phyloP scores from a whole-genome alignment of 495 filamentous ascomycete species.

The Tuber magnatum region DNA sequence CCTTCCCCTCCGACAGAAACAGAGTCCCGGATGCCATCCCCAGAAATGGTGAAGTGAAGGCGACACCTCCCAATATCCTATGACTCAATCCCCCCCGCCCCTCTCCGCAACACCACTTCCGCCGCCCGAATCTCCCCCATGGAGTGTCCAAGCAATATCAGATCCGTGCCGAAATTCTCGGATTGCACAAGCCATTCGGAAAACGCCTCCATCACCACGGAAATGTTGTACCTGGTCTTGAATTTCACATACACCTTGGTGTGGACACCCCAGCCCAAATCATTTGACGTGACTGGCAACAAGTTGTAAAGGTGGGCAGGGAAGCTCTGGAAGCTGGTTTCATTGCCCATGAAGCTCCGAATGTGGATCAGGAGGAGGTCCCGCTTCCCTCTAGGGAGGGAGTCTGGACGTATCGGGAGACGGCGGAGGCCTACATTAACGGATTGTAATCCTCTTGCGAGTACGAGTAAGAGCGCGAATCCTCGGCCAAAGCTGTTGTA shows the following conservation, averaged over 20 bases:
- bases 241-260: conserved; percentile 92
- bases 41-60: conserved; percentile 77
- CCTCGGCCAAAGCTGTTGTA: conserved; percentile 41
- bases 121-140: conserved; percentile 84
- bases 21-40: conserved; percentile 80
- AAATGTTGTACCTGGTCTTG: conserved; percentile 68
- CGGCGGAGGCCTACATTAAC: not conserved
- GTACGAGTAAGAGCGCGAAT: not conserved
- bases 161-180: conserved; percentile 64
- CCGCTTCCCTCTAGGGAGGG: conserved; percentile 37
- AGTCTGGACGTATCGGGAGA: not conserved
- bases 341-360: conserved; percentile 88
- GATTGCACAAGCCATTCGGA: conserved; percentile 72
- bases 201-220: conserved; percentile 70
- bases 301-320: conserved; percentile 79
- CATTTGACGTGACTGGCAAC: conserved; percentile 53
- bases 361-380: conserved; percentile 75
- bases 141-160: conserved; percentile 78
- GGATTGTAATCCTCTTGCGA: not conserved
- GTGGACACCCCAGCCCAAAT: conserved; percentile 69
- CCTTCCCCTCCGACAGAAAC: conserved; percentile 55
- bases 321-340: conserved; percentile 79
- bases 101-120: conserved; percentile 63
- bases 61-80: conserved; percentile 72
- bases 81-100: conserved; percentile 46